Evolutionary conservation across 345 rosid species (phyloP), one percentile per base, ranked within the genome.

Genomic region (Heritiera fomes): DNA sequence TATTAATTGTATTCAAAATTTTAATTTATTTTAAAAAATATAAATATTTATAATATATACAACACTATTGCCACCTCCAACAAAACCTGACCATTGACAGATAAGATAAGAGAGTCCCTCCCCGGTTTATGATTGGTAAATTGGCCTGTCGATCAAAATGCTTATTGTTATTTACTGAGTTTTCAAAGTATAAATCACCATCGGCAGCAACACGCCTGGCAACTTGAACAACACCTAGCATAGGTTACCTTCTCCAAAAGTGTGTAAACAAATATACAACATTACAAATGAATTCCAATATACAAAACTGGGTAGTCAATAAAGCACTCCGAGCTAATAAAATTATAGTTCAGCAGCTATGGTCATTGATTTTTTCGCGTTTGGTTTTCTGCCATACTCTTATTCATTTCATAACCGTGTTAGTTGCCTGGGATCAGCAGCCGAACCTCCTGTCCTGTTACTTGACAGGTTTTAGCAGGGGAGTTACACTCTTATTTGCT

Each of bases 401-500:
- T 81, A 79, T 62, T 49, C 46, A 13, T n/a, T 49, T 75, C 53
- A 43, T 17, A 20, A 70, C 63, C 43, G 5, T 5, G 76, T 80
- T 76, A 80, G 75, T 66, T 18, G 66, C 70, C 78, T 55, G 61
- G 43, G 43, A 69, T 60, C 34, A 7, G 58, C 77, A 45, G 58
- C 76, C 69, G 23, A 46, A 55, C 50, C 18, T 18, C 7, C 43
- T 10, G 18, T 18, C 7, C 43, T 10, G 18, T 12, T 17, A 14
- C 65, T 50, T 58, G 4, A 49, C 47, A 60, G 67, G 63, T 68
- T 63, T 73, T 43, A 49, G 43, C 52, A 18, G 28, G 59, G 62
- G 32, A 53, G 8, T 81, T 80, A 94, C 15, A 80, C 92, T 3
- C 86, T 82, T 28, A 89, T 81, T 82, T 88, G 85, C 84, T 91